Evolutionary conservation across 2,329 filamentous ascomycete species (phyloP), one percentile per base, ranked within the genome.

Genomic region (Diplodia intermedia): DNA sequence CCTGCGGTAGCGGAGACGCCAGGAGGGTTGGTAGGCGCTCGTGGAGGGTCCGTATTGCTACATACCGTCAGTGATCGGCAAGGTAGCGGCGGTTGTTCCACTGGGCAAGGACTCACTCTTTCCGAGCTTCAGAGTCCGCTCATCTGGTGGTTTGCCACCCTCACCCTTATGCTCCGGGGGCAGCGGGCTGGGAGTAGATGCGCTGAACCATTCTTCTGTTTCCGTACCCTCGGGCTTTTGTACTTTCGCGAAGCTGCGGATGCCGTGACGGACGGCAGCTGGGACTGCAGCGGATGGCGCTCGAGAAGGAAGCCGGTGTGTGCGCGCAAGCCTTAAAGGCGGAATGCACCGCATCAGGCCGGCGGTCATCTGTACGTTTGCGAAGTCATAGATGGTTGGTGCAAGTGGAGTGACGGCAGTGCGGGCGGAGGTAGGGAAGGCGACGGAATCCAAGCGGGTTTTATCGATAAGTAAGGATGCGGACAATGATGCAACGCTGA

Each of bases 21-120:
- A 90, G 81, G 5, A 90, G 81, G 11, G 84, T 86, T 1, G 88
- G 87, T 14, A 90, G 83, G 33, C 86, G 84, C 29, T 88, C 86
- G 62, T 88, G 88, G n/a, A 90, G 82, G 60, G 79, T 84, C 36
- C 86, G 81, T 52, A 90, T 83, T 31, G 88, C 86, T 89, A 70
- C 63, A 62, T 6, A 14, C n/a, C 26, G 65, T 67, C 29, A 67
- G n/a, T 29, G 11, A 29, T 9, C 18, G 49, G 26, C 18, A 14
- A 5, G 26, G n/a, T 52, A 26, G 14, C 18, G 15, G 2, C 20
- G 14, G 55, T 60, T 8, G 9, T 40, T 33, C 9, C 18, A 23
- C 18, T 11, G 6, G 18, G 26, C 7, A 4, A 15, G 9, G n/a
- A 75, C 81, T 60, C 80, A 88, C 86, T 89, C 73, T 86, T 87